Conservation (phyloP, 2,329 filamentous ascomycete species). For the Diaporthe citri region DNA sequence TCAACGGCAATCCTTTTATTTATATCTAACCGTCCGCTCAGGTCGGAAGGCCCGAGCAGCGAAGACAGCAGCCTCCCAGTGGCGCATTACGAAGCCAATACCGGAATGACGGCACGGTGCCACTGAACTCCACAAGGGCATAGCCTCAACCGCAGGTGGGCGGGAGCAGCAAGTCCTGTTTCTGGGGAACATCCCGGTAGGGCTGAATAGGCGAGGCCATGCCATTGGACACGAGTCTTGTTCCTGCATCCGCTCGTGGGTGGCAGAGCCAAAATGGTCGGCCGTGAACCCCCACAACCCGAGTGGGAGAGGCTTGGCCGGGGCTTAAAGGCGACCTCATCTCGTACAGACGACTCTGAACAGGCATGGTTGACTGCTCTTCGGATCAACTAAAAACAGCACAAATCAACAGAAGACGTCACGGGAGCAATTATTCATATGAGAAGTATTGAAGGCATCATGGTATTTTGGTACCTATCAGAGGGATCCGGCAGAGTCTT, state of each 20-base stretch:
- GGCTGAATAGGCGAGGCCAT: slow-evolving; percentile 8
- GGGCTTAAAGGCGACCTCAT: slow-evolving; percentile 19
- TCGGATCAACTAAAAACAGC: background rate
- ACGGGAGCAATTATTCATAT: background rate
- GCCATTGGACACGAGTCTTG: background rate
- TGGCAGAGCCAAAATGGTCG: background rate
- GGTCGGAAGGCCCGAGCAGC: background rate
- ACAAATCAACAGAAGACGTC: background rate
- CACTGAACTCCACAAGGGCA: background rate
- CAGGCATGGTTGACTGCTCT: background rate
- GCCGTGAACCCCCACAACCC: slow-evolving; percentile 27
- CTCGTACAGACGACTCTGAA: background rate
- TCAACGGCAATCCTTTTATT: background rate
- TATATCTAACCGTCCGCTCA: background rate
- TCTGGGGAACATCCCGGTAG: background rate
- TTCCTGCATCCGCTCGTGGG: slow-evolving; percentile 13
- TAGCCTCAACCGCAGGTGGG: slow-evolving; percentile 22
- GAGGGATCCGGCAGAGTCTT: background rate
- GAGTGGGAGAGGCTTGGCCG: slow-evolving; percentile 17
- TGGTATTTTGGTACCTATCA: background rate
- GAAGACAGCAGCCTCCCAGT: background rate
- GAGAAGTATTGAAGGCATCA: background rate
- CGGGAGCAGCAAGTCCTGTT: background rate
- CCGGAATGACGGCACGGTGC: background rate
- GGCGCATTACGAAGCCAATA: slow-evolving; percentile 14